phyloP scores from a whole-genome alignment of 805 yeast genomes.

The Kodamaea jinghongensis region DNA sequence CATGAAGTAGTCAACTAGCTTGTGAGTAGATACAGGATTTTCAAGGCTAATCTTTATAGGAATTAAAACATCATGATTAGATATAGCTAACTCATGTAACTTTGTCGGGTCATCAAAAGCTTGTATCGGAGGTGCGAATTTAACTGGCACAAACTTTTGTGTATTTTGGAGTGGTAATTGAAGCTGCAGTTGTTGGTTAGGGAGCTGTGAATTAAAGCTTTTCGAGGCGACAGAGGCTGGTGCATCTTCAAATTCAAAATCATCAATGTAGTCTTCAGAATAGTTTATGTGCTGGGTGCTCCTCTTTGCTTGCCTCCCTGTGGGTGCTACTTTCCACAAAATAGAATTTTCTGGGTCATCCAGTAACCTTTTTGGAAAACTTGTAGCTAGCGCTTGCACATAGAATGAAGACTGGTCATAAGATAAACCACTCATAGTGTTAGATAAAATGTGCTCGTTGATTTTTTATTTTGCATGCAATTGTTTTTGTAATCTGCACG shows the following conservation, averaged over 20 bases:
- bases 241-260: constrained; percentile 24
- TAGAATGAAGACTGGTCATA: constrained; percentile 25
- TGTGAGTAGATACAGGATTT: constrained; percentile 46
- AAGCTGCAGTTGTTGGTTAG: constrained; percentile 15
- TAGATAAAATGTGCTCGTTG: neutral
- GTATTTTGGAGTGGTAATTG: constrained; percentile 12
- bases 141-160: constrained; percentile 29
- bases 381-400: constrained; percentile 82
- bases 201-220: constrained; percentile 16
- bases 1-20: constrained; percentile 62
- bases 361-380: constrained; percentile 62
- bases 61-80: constrained; percentile 45
- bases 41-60: constrained; percentile 68
- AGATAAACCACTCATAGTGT: constrained; percentile 14
- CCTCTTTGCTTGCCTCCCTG: constrained; percentile 75
- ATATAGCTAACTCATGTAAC: constrained; percentile 26
- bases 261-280: constrained; percentile 44
- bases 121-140: constrained; percentile 22
- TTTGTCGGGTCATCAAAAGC: constrained; percentile 23
- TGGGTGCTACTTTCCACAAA: constrained; percentile 63
- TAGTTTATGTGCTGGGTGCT: constrained; percentile 70
- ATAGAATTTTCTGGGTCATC: constrained; percentile 73
- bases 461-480: constrained; percentile 1
- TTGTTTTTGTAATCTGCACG: too few species aligned
- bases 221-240: constrained; percentile 17